These are phyloP conservation scores for Pleurotus ostreatus DNA, from an alignment of 768 basidiomycete species.

Conservation along the genomic window DNA sequence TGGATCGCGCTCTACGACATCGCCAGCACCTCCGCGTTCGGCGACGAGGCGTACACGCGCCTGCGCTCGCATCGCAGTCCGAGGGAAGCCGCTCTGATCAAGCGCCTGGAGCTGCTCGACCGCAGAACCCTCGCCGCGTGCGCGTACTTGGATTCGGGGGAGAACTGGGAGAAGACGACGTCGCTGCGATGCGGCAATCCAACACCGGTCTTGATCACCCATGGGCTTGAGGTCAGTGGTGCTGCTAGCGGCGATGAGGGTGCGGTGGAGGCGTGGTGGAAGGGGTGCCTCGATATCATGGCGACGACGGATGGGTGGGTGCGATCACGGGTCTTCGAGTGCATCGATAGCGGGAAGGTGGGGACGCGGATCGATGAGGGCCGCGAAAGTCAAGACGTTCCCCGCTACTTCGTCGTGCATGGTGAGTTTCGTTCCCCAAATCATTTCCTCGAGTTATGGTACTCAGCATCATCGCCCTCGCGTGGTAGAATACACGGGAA, in stretches of 20 bases:
- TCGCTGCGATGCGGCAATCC: conserved; percentile 27
- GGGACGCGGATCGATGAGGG: conserved; percentile 22
- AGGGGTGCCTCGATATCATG: conserved; percentile 14
- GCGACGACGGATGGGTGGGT: conserved; percentile 31
- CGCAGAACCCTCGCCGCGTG: conserved; percentile 34
- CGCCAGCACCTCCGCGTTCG: conserved; percentile 35
- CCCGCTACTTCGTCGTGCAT: conserved; percentile 36
- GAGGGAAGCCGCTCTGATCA: conserved; percentile 37
- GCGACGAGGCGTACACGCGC: conserved; percentile 37
- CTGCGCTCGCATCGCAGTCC: conserved; percentile 40
- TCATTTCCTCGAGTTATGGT: not conserved
- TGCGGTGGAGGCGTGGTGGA: conserved; percentile 21
- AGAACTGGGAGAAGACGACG: conserved; percentile 20
- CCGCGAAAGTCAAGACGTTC: conserved; percentile 27
- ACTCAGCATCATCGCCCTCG: not conserved
- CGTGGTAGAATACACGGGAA: conserved; percentile 12
- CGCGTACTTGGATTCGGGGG: conserved; percentile 26
- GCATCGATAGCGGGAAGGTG: conserved; percentile 36
- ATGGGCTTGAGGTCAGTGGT: conserved; percentile 18
- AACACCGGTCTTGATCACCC: conserved; percentile 26
- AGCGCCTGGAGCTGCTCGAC: conserved; percentile 37
- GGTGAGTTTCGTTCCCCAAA: conserved; percentile 21
- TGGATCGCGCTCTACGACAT: conserved; percentile 53
- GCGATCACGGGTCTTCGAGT: conserved; percentile 33
- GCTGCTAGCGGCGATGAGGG: conserved; percentile 9